Evolutionary conservation across 441 rosid genomes (phyloP).

Genomic region (Syzygium malaccense): DNA sequence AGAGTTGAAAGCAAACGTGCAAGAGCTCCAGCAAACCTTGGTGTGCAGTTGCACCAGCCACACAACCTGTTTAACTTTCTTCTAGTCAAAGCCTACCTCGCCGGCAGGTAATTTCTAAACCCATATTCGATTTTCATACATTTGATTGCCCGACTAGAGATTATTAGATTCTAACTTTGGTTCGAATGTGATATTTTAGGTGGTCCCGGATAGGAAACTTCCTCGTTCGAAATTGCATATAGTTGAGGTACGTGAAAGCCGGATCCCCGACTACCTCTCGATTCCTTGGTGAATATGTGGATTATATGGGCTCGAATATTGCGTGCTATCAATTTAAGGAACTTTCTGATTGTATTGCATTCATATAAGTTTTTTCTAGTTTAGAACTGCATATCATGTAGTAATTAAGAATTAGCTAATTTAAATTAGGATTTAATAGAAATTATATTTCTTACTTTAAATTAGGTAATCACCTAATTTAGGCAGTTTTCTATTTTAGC

Average conservation of each 20-base stretch:
- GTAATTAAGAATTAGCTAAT: not conserved
- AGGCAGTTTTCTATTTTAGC: not conserved
- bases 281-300: not conserved
- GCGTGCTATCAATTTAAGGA: not conserved
- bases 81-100: not conserved
- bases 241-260: not conserved
- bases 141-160: not conserved
- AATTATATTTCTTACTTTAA: not conserved
- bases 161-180: not conserved
- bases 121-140: not conserved
- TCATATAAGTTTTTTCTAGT: not conserved
- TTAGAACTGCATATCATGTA: not conserved
- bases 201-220: not conserved
- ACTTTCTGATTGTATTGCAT: not conserved
- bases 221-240: not conserved
- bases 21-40: too few relatives aligned
- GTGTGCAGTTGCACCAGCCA: too few relatives aligned
- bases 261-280: fast-evolving
- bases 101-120: not conserved
- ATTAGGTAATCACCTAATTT: not conserved
- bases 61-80: not conserved
- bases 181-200: not conserved
- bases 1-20: too few relatives aligned
- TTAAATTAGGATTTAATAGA: not conserved
- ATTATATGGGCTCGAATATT: not conserved